phyloP scores from a whole-genome alignment of 2,329 filamentous ascomycete species.

The Hypoxylon sp. region DNA sequence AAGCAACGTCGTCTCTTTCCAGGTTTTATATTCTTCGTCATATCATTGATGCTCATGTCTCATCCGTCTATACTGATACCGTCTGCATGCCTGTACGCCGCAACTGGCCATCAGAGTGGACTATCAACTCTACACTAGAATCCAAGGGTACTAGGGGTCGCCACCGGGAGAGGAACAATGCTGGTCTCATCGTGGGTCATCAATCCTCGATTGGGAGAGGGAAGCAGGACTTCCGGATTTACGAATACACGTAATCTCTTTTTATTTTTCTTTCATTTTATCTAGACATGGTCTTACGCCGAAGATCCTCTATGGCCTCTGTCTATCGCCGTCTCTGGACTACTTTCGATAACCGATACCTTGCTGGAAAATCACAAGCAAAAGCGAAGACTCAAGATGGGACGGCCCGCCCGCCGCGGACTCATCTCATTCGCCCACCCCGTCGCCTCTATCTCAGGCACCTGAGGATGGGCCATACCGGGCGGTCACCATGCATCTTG shows the following conservation, averaged over 20 bases:
- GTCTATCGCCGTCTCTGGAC: slow-evolving; percentile 17
- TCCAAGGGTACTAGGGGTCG: slow-evolving; percentile 18
- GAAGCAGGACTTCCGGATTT: slow-evolving; percentile 47
- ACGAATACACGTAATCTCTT: slow-evolving; percentile 11
- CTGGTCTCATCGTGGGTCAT: slow-evolving; percentile 38
- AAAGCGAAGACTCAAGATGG: slow-evolving; percentile 22
- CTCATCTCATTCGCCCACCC: slow-evolving; percentile 45
- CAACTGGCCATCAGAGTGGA: slow-evolving; percentile 22
- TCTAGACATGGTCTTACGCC: slow-evolving; percentile 25
- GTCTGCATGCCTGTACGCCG: slow-evolving; percentile 3
- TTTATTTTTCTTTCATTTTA: slow-evolving; percentile 14
- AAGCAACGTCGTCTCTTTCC: slow-evolving; percentile 50
- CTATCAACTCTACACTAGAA: slow-evolving; percentile 12
- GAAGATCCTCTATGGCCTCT: slow-evolving; percentile 40
- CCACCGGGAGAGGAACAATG: slow-evolving; percentile 35
- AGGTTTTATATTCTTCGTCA: slow-evolving; percentile 39
- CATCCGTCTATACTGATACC: slow-evolving; percentile 34
- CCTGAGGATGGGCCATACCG: slow-evolving; percentile 33
- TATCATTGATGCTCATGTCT: slow-evolving; percentile 40
- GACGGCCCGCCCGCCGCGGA: slow-evolving; percentile 36
- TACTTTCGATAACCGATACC: slow-evolving; percentile 33
- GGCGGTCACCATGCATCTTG: slow-evolving; percentile 43
- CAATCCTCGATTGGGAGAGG: slow-evolving; percentile 48
- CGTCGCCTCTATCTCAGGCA: slow-evolving; percentile 44
- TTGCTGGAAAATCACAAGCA: slow-evolving; percentile 39